phyloP scores from a whole-genome alignment of 345 rosid genomes.

The Microcos paniculata region DNA sequence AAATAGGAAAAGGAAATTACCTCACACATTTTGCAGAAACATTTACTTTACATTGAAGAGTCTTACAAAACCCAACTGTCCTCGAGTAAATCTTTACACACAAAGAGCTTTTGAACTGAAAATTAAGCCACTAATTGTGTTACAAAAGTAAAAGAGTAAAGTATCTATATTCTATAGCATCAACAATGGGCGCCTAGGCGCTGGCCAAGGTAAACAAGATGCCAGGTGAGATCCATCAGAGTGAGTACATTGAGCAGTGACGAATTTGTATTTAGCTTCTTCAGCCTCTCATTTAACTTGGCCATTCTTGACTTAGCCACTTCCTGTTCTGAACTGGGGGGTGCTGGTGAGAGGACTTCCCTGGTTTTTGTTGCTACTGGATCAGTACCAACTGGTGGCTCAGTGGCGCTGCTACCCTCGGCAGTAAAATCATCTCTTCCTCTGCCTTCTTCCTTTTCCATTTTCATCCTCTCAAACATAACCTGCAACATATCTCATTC shows the following conservation, averaged over 20 bases:
- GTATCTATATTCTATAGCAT: neutral
- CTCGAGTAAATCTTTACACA: neutral
- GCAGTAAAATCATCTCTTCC: slow-evolving; percentile 37
- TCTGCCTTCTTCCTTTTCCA: slow-evolving; percentile 81
- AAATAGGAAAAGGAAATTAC: too few species aligned
- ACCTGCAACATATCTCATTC: slow-evolving; percentile 27
- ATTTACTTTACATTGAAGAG: neutral
- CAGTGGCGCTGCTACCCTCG: slow-evolving; percentile 5
- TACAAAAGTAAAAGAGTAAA: neutral
- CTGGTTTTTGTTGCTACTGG: slow-evolving; percentile 6
- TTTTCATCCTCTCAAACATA: slow-evolving; percentile 69
- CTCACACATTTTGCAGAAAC: neutral
- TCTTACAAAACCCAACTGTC: neutral
- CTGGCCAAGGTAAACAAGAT: slow-evolving; percentile 59
- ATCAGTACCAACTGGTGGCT: neutral
- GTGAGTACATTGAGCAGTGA: slow-evolving; percentile 55
- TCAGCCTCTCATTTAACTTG: slow-evolving; percentile 50
- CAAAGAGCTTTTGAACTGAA: neutral
- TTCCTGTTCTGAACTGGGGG: slow-evolving; percentile 21
- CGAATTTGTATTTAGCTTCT: slow-evolving; percentile 62
- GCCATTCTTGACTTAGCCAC: slow-evolving; percentile 23
- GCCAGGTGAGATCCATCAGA: slow-evolving; percentile 66
- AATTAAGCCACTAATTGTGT: neutral
- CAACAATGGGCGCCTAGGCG: slow-evolving; percentile 37
- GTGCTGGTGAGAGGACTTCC: slow-evolving; percentile 6